phyloP scores from a whole-genome alignment of 192 early-diverging fungal genomes.

The Coemansia sp. region DNA sequence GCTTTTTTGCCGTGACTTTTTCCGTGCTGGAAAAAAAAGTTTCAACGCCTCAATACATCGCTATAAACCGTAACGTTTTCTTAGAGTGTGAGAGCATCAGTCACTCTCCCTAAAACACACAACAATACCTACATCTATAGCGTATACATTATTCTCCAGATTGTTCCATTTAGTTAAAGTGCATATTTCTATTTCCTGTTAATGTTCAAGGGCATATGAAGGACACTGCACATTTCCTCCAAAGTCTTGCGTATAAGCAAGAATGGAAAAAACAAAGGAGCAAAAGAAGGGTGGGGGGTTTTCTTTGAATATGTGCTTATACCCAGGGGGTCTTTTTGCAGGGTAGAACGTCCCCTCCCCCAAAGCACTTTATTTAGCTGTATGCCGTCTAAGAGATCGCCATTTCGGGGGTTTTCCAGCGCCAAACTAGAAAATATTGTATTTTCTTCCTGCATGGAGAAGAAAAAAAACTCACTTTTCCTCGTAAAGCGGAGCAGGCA shows the following conservation, averaged over 20 bases:
- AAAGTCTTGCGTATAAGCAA: not conserved
- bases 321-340: constrained; percentile 1
- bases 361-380: constrained; percentile 1
- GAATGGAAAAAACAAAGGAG: no score
- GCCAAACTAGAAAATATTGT: not conserved
- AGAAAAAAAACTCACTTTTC: not conserved
- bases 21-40: no score
- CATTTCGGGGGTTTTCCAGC: not conserved
- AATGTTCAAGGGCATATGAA: not conserved
- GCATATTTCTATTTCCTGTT: no score
- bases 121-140: no score
- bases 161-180: no score
- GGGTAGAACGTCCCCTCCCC: not conserved
- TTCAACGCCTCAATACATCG: no score
- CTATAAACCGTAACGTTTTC: no score
- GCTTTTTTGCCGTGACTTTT: no score
- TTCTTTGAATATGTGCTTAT: not conserved
- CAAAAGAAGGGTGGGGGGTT: no score
- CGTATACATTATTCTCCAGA: no score
- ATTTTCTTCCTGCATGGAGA: constrained; percentile 2
- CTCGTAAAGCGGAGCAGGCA: not conserved
- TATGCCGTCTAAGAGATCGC: not conserved
- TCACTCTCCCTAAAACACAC: no score
- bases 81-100: no score
- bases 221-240: not conserved